These are phyloP conservation scores for Lycium ferocissimum DNA, from an alignment of 257 asterid genomes.

Conservation along the genomic window DNA sequence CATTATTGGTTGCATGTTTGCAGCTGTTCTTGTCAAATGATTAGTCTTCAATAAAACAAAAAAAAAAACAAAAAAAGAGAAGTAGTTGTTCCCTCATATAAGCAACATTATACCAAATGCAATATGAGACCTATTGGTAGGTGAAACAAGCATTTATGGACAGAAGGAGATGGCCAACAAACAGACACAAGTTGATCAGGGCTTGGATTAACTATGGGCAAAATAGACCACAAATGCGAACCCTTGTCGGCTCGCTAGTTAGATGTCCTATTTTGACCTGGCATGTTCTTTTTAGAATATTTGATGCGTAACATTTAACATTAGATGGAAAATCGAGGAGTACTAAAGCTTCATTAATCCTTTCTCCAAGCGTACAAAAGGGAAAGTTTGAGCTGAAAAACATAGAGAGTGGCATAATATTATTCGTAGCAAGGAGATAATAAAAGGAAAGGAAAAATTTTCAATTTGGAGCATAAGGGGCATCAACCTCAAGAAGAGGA, in stretches of 20 bases:
- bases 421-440: not conserved
- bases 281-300: not conserved
- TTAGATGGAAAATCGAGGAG: not conserved
- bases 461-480: not conserved
- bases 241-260: not conserved
- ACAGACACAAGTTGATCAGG: not conserved
- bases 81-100: not conserved
- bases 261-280: not conserved
- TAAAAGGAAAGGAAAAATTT: not conserved
- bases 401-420: not conserved
- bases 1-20: not conserved
- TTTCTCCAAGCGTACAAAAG: not conserved
- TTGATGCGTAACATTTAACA: not conserved
- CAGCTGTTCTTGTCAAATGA: not conserved
- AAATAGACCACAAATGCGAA: not conserved
- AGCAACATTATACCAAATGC: not conserved
- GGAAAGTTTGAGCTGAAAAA: not conserved
- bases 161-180: not conserved
- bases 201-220: not conserved
- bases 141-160: constrained; percentile 20
- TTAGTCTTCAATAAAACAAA: not conserved
- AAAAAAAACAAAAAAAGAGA: not conserved
- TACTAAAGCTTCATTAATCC: not conserved
- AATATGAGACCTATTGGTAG: not conserved
- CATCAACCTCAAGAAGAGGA: not conserved